Evolutionary conservation across 495 filamentous ascomycete species (phyloP).

Genomic region (Parmelia sp.): DNA sequence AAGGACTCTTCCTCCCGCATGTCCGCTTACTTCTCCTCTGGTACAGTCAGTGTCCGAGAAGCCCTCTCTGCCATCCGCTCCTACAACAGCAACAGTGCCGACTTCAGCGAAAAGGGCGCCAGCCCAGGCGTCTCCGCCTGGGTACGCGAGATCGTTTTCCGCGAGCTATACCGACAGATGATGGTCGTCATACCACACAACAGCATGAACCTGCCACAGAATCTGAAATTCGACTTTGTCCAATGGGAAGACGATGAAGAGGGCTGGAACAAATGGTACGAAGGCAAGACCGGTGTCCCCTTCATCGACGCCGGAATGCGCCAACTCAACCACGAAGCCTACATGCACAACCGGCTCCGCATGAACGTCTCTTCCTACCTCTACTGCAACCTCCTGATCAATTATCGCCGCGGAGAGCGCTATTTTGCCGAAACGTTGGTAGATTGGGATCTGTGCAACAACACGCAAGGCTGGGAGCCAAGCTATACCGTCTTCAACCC

Average conservation of each 20-base stretch:
- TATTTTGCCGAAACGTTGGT: conserved; percentile 42
- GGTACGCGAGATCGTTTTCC: conserved; percentile 44
- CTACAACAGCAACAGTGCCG: conserved; percentile 27
- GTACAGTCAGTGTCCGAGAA: conserved; percentile 35
- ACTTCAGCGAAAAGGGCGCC: conserved; percentile 27
- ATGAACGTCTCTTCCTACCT: conserved; percentile 40
- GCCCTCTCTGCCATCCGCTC: conserved; percentile 28
- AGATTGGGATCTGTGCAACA: conserved; percentile 43
- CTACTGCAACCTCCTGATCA: conserved; percentile 38
- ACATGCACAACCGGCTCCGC: conserved; percentile 44
- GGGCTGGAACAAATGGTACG: conserved; percentile 40
- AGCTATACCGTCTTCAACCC: conserved; percentile 43
- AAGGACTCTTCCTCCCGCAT: conserved; percentile 35
- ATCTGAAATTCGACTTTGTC: conserved; percentile 42
- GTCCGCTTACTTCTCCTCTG: conserved; percentile 40
- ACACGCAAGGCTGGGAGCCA: conserved; percentile 44
- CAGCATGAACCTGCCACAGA: conserved; percentile 41
- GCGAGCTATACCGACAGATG: conserved; percentile 41
- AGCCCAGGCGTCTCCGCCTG: conserved; percentile 32
- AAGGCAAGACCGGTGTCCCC: conserved; percentile 38
- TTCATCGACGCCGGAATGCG: conserved; percentile 43
- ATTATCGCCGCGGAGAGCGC: conserved; percentile 39
- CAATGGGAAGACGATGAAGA: conserved; percentile 42
- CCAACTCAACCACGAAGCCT: conserved; percentile 39
- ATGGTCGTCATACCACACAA: conserved; percentile 38